Conservation (phyloP, 2,329 filamentous ascomycete species). For the Akanthomyces dipterigenus region DNA sequence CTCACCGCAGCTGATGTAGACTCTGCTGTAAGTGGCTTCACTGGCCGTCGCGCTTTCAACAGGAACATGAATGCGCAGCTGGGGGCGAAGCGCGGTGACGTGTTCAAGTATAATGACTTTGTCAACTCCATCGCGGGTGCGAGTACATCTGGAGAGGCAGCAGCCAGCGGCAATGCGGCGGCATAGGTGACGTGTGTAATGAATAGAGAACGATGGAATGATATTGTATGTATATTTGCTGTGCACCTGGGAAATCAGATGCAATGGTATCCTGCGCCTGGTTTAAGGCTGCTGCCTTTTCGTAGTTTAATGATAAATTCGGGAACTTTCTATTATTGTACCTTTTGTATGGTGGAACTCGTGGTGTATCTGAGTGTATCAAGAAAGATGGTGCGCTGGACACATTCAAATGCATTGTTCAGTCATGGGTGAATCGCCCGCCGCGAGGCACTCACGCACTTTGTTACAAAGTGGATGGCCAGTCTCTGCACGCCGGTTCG, state of each 20-base stretch:
- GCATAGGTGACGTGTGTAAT: slow-evolving; percentile 1
- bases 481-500: not conserved
- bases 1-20: slow-evolving; percentile 73
- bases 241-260: too few relatives aligned
- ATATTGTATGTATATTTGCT: slow-evolving; percentile 1
- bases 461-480: not conserved
- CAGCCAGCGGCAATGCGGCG: slow-evolving; percentile 24
- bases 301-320: too few relatives aligned
- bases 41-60: slow-evolving; percentile 74
- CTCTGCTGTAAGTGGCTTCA: slow-evolving; percentile 80
- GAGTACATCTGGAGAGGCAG: slow-evolving; percentile 31
- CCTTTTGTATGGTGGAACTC: too few relatives aligned
- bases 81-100: slow-evolving; percentile 64
- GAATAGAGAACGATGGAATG: not conserved
- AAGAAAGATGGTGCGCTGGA: too few relatives aligned
- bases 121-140: slow-evolving; percentile 62
- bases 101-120: slow-evolving; percentile 92
- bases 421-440: too few relatives aligned
- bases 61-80: slow-evolving; percentile 49
- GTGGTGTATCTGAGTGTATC: too few relatives aligned
- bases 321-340: too few relatives aligned
- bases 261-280: not conserved
- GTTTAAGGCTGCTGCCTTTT: not conserved
- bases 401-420: too few relatives aligned
- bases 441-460: too few relatives aligned